Base-by-base conservation (phyloP, 1,284 basidiomycete genomes). In the Boletus semigastroideus region DNA sequence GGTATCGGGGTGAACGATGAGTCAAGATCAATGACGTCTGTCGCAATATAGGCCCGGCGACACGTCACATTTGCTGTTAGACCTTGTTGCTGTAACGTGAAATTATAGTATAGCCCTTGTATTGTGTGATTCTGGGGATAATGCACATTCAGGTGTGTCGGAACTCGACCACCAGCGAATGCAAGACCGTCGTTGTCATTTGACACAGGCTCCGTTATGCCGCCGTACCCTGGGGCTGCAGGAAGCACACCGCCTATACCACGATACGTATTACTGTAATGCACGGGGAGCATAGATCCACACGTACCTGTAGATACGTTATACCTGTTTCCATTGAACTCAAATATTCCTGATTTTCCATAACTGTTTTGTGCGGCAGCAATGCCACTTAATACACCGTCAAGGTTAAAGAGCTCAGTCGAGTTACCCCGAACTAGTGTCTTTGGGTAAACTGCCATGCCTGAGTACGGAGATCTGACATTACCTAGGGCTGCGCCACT, bases 261-360 rank as follows among this genome's bases (percentile, higher is more conserved):
- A n/a, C 6, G 1, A 16, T 43, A 16, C 2, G 12, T 25, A 49
- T 46, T n/a, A n/a, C n/a, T n/a, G n/a, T 28, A 31, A n/a, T 16
- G n/a, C 6, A 12, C 3, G 7, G 10, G 12, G 8, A 45, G 27
- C 12, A 16, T 13, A 14, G 31, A 19, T 3, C n/a, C 1, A 7
- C 3, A 30, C 56, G 5, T 41, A 60, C 59, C 46, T 14, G 59
- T 62, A 3, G 59, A 60, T 28, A 53, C 8, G 11, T 57, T 53
- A 25, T 60, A 60, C 27, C 50, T 31, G n/a, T 14, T 57, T n/a
- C 54, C 46, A 27, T 62, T 62, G 22, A 62, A 62, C 31, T 53
- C 31, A n/a, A 59, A 54, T 27, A 59, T 50, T 5, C 60, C 60
- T 1, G 51, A 30, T 17, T 25, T 19, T 10, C 60, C 54, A 12